Conservation (phyloP, 805 yeast genomes). For the Myxozyma nipponensis region DNA sequence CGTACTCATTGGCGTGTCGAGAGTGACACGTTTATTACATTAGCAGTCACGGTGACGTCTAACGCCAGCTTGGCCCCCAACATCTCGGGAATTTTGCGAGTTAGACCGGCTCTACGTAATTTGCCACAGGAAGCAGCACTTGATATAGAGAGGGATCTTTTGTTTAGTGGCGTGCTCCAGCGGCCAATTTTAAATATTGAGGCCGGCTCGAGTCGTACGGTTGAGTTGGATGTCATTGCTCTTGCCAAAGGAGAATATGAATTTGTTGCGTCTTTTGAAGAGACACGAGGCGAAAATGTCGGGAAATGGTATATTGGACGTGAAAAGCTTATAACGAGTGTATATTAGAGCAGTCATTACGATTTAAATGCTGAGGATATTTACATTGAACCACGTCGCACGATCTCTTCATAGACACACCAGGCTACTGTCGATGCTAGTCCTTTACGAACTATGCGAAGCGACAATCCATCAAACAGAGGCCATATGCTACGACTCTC, state of each 20-base stretch:
- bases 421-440: slow-evolving; percentile 93
- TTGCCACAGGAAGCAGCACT: slow-evolving; percentile 12
- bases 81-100: slow-evolving; percentile 15
- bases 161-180: slow-evolving; percentile 73
- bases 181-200: slow-evolving; percentile 42
- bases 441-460: slow-evolving; percentile 81
- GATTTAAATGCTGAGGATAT: neutral
- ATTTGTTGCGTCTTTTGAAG: slow-evolving; percentile 66
- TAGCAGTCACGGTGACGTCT: slow-evolving; percentile 5
- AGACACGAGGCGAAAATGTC: slow-evolving; percentile 26
- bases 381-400: slow-evolving; percentile 33
- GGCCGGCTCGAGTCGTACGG: slow-evolving; percentile 43
- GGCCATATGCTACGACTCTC: slow-evolving; percentile 49
- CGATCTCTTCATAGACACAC: slow-evolving; percentile 91
- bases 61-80: neutral
- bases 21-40: slow-evolving; percentile 12
- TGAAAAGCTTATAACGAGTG: slow-evolving; percentile 20
- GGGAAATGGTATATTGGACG: slow-evolving; percentile 19
- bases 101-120: slow-evolving; percentile 22
- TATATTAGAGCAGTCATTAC: slow-evolving; percentile 1
- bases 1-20: slow-evolving; percentile 17
- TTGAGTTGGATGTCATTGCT: slow-evolving; percentile 57
- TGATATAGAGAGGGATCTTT: slow-evolving; percentile 52
- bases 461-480: slow-evolving; percentile 77
- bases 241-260: slow-evolving; percentile 78